Conservation (phyloP, 306 rosid genomes). For the Neltuma alba region DNA sequence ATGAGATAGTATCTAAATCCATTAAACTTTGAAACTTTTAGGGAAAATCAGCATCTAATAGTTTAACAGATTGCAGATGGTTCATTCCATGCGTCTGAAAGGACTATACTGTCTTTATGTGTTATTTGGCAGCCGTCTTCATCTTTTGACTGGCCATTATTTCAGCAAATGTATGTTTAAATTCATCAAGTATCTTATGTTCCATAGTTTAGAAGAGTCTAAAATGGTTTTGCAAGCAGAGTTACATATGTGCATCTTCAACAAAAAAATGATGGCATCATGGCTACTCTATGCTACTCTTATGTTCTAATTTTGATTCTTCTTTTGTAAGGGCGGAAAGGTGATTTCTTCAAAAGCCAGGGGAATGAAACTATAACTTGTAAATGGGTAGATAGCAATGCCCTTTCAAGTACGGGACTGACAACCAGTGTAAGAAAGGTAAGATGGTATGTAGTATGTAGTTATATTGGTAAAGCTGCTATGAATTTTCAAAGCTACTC, state of each 20-base stretch:
- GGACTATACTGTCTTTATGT: not conserved
- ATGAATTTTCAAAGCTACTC: not conserved
- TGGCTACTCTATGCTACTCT: slow-evolving; percentile 1
- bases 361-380: slow-evolving; percentile 53
- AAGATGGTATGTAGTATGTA: not conserved
- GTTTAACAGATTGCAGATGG: not conserved
- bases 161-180: slow-evolving; percentile 2
- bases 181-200: slow-evolving; percentile 11
- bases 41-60: slow-evolving; percentile 1
- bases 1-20: not conserved
- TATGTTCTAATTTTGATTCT: slow-evolving; percentile 25
- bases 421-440: slow-evolving; percentile 94
- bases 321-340: slow-evolving; percentile 47
- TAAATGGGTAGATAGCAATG: slow-evolving; percentile 70
- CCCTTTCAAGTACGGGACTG: slow-evolving; percentile 74
- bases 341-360: slow-evolving; percentile 42
- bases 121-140: not conserved
- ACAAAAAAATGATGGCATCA: slow-evolving; percentile 1
- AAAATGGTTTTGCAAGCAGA: not conserved
- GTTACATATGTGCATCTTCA: slow-evolving; percentile 22
- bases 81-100: slow-evolving; percentile 11
- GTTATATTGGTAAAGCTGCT: not conserved
- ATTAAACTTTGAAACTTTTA: not conserved
- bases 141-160: not conserved
- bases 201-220: not conserved